Evolutionary conservation across 345 rosid genomes (phyloP).

Genomic region (rapeseed (Brassica napus)): Da-Ae NC_063437.1:8833001-8833500

Average conservation of each 20-base stretch:
- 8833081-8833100: conserved; percentile 42
- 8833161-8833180: conserved; percentile 58
- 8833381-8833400: conserved; percentile 36
- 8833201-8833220: conserved; percentile 71
- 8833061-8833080: conserved; percentile 55
- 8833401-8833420: conserved; percentile 52
- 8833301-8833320: conserved; percentile 44
- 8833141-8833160: conserved; percentile 45
- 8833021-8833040: conserved; percentile 88
- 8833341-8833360: conserved; percentile 44
- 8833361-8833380: conserved; percentile 45
- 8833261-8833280: conserved; percentile 40
- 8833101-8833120: conserved; percentile 17
- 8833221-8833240: conserved; percentile 40
- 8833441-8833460: conserved; percentile 81
- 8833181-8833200: conserved; percentile 71
- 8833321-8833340: conserved; percentile 43
- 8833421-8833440: conserved; percentile 85
- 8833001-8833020: conserved; percentile 93
- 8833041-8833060: conserved; percentile 63
- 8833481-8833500: conserved; percentile 40
- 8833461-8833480: conserved; percentile 57
- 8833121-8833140: not conserved
- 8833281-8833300: conserved; percentile 43
- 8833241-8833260: conserved; percentile 48